Evolutionary conservation across 345 rosid genomes (phyloP).

Genomic region (Dimocarpus longan): DNA sequence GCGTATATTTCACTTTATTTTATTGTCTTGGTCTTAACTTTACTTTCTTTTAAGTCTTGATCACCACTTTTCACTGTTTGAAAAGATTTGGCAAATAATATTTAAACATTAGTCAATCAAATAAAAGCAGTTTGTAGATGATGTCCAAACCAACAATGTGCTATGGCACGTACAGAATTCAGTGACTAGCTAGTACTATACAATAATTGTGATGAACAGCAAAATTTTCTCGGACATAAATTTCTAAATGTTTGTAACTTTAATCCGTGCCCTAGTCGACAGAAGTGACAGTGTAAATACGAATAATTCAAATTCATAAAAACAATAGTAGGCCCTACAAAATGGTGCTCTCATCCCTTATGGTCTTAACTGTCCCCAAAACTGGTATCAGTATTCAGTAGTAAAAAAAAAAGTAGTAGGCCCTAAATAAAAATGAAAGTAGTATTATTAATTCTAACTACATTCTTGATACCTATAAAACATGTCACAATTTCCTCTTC

Average conservation of each 20-base stretch:
- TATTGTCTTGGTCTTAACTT: no score
- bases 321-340: conserved; percentile 1
- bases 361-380: no score
- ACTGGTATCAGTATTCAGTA: no score
- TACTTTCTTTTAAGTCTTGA: background rate
- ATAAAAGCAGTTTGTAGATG: background rate
- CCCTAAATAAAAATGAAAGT: background rate
- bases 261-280: background rate
- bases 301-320: background rate
- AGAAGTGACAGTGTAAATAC: background rate
- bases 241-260: background rate
- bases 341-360: no score
- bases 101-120: background rate
- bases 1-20: no score
- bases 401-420: background rate
- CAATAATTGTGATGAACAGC: conserved; percentile 10
- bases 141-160: background rate
- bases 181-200: background rate
- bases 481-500: conserved; percentile 12
- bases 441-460: background rate
- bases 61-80: background rate
- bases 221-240: background rate
- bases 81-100: background rate
- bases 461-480: conserved; percentile 23
- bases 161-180: background rate